Evolutionary conservation across 2,329 filamentous ascomycete genomes (phyloP), one percentile per base, ranked within the genome.

Genomic region (Colletotrichum godetiae): DNA sequence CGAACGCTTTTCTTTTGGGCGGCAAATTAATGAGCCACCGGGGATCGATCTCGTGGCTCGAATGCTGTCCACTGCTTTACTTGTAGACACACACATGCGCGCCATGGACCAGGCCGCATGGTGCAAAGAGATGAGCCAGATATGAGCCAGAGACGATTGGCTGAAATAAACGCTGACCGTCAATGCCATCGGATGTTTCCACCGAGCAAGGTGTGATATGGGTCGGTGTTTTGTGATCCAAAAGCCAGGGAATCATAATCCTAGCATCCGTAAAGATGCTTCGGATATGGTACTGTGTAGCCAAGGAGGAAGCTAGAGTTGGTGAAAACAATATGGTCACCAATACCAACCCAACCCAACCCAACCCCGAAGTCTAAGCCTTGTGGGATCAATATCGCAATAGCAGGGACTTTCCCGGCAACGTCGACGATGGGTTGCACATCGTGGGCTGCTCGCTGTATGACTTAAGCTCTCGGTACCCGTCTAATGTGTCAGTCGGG

Each of bases 331-430:
- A 22, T 19, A 49, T 49, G 37, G 33, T 60, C 63, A 22, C 12
- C 12, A 37, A 29, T 60, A 11, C 68, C 55, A 59, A 67, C 29
- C 53, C 62, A 42, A 37, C 29, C 53, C 62, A 42, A 37, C 7
- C 68, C 62, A 59, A 67, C 31, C 52, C 62, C 62, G 29, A 61
- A 46, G 55, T 56, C 67, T 73, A 71, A 71, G 67, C 71, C 71
- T 71, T 73, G 67, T 66, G 71, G 67, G 60, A 27, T 31, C 63
- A 35, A 31, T 42, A 37, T 58, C 35, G 35, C 5, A 49, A 35
- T 69, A 56, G 61, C 60, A 71, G 67, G 67, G 67, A 42, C 33
- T 53, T 46, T 27, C 59, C 58, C 33, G 66, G 65, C 33, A 52
- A 1, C 13, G 52, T 59, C 42, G 33, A 60, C 64, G n/a, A n/a